A percentile compares a stretch with the other conserved stretches of the same genome.
Evolutionary conservation across 768 basidiomycete species (phyloP).

Genomic region (Leccinum boreale): DNA sequence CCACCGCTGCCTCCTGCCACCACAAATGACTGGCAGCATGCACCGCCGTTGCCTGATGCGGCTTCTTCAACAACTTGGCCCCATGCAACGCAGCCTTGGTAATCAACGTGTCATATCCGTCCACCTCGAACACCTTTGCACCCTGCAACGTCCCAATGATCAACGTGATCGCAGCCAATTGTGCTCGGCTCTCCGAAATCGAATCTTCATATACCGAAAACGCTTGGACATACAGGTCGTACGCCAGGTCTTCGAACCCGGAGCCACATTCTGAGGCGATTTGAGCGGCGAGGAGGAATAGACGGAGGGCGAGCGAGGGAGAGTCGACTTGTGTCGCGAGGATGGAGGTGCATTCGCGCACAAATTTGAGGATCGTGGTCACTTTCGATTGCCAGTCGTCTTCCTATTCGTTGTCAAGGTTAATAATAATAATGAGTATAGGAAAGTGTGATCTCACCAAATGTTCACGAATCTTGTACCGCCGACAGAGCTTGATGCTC

Average conservation of each 20-base stretch:
- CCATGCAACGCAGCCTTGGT: slow-evolving; percentile 98
- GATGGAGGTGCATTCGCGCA: slow-evolving; percentile 89
- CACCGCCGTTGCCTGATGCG: slow-evolving; percentile 94
- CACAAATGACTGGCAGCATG: slow-evolving; percentile 94
- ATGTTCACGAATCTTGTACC: slow-evolving; percentile 78
- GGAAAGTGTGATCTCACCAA: slow-evolving; percentile 36
- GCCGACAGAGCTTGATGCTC: slow-evolving; percentile 86
- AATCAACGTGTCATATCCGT: slow-evolving; percentile 96
- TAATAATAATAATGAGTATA: background rate
- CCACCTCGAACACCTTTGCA: slow-evolving; percentile 85
- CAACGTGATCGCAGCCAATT: slow-evolving; percentile 94
- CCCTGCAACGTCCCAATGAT: slow-evolving; percentile 90
- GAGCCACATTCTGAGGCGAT: slow-evolving; percentile 92
- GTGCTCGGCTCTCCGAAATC: slow-evolving; percentile 93
- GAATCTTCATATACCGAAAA: slow-evolving; percentile 98
- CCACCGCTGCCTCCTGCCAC: slow-evolving; percentile 78
- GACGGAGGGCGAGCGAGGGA: slow-evolving; percentile 84
- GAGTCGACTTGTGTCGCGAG: slow-evolving; percentile 92
- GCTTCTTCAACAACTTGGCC: slow-evolving; percentile 89
- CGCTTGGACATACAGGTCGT: slow-evolving; percentile 96
- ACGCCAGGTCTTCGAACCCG: slow-evolving; percentile 92
- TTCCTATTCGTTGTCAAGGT: slow-evolving; percentile 46
- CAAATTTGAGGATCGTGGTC: slow-evolving; percentile 86
- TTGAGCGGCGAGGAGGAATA: slow-evolving; percentile 95
- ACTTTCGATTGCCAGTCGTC: slow-evolving; percentile 84